phyloP scores from a whole-genome alignment of 2,329 filamentous ascomycete species.

The Stachybotrys chartarum region DNA sequence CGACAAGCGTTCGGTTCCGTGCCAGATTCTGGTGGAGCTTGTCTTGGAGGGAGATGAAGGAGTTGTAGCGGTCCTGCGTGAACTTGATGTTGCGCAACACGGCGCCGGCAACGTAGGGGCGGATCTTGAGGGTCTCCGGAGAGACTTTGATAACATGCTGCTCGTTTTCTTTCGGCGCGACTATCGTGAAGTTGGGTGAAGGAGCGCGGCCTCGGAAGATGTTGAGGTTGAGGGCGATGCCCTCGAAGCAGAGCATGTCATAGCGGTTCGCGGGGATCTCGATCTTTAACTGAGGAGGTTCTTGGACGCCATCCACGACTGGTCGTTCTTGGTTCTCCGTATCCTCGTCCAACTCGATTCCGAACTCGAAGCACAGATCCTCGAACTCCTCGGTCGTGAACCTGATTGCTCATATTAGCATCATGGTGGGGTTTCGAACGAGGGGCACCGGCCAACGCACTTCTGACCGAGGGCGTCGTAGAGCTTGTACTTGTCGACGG shows the following conservation, averaged over 20 bases:
- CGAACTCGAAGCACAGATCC: conserved; percentile 96
- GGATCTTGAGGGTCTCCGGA: conserved; percentile 67
- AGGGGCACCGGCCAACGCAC: conserved; percentile 36
- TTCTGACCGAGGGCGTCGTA: conserved; percentile 87
- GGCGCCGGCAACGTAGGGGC: conserved; percentile 83
- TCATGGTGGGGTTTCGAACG: background rate
- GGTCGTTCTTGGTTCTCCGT: conserved; percentile 70
- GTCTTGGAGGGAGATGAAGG: conserved; percentile 96
- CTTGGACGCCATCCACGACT: conserved; percentile 69
- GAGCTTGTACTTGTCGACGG: conserved; percentile 92
- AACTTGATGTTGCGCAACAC: conserved; percentile 89
- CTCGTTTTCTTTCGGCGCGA: conserved; percentile 64
- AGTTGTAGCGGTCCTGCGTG: conserved; percentile 85
- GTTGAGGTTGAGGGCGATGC: conserved; percentile 90
- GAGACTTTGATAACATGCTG: conserved; percentile 75
- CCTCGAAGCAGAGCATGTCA: conserved; percentile 96
- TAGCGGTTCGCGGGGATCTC: conserved; percentile 94
- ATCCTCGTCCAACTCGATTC: conserved; percentile 96
- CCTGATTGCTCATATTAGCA: conserved; percentile 33
- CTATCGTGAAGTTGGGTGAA: conserved; percentile 73
- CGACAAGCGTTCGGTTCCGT: conserved; percentile 85
- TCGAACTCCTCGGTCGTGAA: conserved; percentile 94
- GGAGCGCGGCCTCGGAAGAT: conserved; percentile 76
- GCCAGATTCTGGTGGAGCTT: conserved; percentile 97
- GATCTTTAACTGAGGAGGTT: conserved; percentile 91